A percentile compares a stretch with the other conserved stretches of the same genome.
These are phyloP conservation scores for Penicillium rolfsii DNA, from an alignment of 2,329 filamentous ascomycete species.

Conservation along the genomic window DNA sequence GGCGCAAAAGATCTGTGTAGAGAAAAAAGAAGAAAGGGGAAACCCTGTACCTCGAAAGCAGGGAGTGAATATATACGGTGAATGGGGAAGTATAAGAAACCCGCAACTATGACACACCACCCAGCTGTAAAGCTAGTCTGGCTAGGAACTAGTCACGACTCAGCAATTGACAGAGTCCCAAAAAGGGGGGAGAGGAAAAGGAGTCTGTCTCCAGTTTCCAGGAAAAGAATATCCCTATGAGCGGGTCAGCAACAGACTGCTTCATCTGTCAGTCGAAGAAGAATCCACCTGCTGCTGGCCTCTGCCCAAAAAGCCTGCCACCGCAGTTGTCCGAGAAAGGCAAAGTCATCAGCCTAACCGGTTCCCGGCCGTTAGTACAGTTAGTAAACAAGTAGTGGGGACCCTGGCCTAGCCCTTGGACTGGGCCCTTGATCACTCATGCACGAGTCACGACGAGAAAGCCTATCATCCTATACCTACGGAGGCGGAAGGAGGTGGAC, in stretches of 20 bases:
- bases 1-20: conserved; percentile 7
- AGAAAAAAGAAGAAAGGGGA: conserved; percentile 14
- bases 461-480: neutral
- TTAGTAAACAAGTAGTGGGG: neutral
- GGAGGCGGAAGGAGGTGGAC: conserved; percentile 6
- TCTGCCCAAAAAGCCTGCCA: conserved; percentile 24
- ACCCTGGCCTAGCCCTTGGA: conserved; percentile 1
- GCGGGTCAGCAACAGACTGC: neutral
- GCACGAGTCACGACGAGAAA: neutral
- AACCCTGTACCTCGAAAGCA: conserved; percentile 7
- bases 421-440: no score
- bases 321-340: conserved; percentile 22
- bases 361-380: neutral
- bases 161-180: neutral
- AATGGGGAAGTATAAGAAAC: conserved; percentile 21
- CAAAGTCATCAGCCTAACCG: conserved; percentile 18
- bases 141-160: conserved; percentile 23
- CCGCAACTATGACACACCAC: conserved; percentile 27
- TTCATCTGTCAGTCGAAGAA: neutral
- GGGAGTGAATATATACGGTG: conserved; percentile 29
- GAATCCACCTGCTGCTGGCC: conserved; percentile 5
- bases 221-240: conserved; percentile 9
- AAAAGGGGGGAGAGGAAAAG: neutral
- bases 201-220: conserved; percentile 12
- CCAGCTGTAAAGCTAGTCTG: conserved; percentile 12